phyloP scores from a whole-genome alignment of 805 yeast genomes.

The Cyberlindnera saturnus region DNA sequence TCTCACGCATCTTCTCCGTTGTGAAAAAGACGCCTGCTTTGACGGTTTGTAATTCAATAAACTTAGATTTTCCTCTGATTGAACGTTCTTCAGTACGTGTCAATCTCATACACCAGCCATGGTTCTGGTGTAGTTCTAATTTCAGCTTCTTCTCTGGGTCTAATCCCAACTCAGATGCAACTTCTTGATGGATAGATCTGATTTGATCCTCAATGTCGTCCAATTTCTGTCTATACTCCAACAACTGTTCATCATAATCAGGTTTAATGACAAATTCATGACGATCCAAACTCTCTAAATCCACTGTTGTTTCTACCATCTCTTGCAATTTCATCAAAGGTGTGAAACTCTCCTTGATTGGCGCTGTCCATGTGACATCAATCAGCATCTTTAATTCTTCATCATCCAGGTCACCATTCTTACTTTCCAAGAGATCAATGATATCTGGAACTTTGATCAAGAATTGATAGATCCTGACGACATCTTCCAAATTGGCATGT shows the following conservation, averaged over 20 bases:
- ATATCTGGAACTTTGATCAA: constrained; percentile 66
- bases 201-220: constrained; percentile 51
- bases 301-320: constrained; percentile 88
- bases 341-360: constrained; percentile 41
- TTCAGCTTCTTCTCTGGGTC: constrained; percentile 87
- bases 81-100: constrained; percentile 86
- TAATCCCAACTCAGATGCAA: constrained; percentile 69
- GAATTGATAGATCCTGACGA: constrained; percentile 81
- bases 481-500: constrained; percentile 74
- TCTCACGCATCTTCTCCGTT: constrained; percentile 53
- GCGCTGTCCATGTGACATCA: constrained; percentile 48
- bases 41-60: constrained; percentile 79
- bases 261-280: constrained; percentile 84
- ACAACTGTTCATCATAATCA: constrained; percentile 78
- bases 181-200: constrained; percentile 50
- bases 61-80: constrained; percentile 54
- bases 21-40: constrained; percentile 95
- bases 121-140: constrained; percentile 77
- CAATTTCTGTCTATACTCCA: constrained; percentile 51
- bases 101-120: constrained; percentile 92
- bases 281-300: constrained; percentile 71
- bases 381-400: constrained; percentile 32
- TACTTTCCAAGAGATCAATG: constrained; percentile 41
- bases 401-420: constrained; percentile 31
- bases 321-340: constrained; percentile 69